Conservation (phyloP, 2,329 filamentous ascomycete genomes). For the Exophiala sp. region DNA sequence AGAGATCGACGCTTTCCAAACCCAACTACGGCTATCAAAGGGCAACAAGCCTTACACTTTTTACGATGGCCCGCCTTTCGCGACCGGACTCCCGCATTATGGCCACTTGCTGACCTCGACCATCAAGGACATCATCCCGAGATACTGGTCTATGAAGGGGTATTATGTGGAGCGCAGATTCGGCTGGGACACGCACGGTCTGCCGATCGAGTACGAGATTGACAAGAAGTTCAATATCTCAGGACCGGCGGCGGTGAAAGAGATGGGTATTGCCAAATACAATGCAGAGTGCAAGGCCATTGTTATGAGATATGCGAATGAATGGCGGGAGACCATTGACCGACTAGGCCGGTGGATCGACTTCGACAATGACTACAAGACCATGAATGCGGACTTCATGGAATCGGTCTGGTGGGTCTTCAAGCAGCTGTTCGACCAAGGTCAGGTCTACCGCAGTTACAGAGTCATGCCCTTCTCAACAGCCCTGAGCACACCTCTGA, state of each 20-base stretch:
- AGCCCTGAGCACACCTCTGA: conserved; percentile 72
- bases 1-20: conserved; percentile 84
- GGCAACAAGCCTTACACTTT: conserved; percentile 84
- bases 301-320: conserved; percentile 75
- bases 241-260: conserved; percentile 73
- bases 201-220: conserved; percentile 88
- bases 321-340: conserved; percentile 79
- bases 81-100: conserved; percentile 52
- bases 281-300: conserved; percentile 81
- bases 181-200: conserved; percentile 83
- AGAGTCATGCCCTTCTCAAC: conserved; percentile 88
- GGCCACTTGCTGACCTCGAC: conserved; percentile 75
- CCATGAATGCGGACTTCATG: conserved; percentile 85
- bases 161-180: conserved; percentile 80
- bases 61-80: conserved; percentile 77
- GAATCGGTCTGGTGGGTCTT: conserved; percentile 91
- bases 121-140: conserved; percentile 86
- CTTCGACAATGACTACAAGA: conserved; percentile 93
- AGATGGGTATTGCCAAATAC: conserved; percentile 76
- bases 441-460: conserved; percentile 75
- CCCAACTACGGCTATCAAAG: conserved; percentile 78
- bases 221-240: conserved; percentile 84
- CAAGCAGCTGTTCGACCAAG: conserved; percentile 79
- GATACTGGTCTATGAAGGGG: conserved; percentile 92
- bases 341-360: conserved; percentile 84